Evolutionary conservation across 2,329 filamentous ascomycete species (phyloP), one percentile per base, ranked within the genome.

Genomic region (Aspergillus intermedius): DNA sequence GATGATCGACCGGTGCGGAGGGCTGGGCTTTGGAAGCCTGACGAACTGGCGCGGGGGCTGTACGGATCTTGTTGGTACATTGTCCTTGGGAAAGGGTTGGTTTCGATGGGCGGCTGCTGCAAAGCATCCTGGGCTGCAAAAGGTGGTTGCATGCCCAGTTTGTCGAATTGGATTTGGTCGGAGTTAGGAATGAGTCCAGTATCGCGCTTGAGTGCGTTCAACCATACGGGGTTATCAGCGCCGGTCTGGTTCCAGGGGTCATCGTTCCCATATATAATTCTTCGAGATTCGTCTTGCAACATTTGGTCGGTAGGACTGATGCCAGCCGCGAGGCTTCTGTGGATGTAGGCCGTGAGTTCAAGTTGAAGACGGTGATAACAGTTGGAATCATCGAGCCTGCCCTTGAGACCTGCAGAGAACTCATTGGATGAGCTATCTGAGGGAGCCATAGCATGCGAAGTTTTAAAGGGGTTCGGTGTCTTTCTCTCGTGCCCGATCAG

Each of bases 191-290:
- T 49, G 13, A 75, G 54, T 3, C 72, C 72, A 35, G 65, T 60
- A 50, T 74, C 68, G 8, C 67, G 68, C 54, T 75, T 75, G 45
- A 75, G 55, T 22, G 73, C 58, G 48, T 66, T 66, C 9, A 75
- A 60, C 73, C 73, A 75, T 8, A 68, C 58, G n/a, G 67, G 60
- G 44, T 74, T 74, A 53, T 75, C 73, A 6, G 73, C 73, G 48
- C 70, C 71, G 3, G 73, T 75, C 57, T 73, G 66, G 45, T 70
- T 68, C 65, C 66, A 70, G n/a, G 58, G 59, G 30, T 69, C 66
- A 48, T 65, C 59, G 13, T 44, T 57, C 10, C 59, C 64, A 46
- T 69, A 70, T 42, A 70, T 63, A 6, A 67, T 56, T 45, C 51
- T 54, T 35, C 67, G 67, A 42, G 55, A 66, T 49, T 69, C 59